Percentiles rank a stretch among this genome's conserved stretches.
Conservation (phyloP, 805 yeast species). For the Lipomyces orientalis region DNA sequence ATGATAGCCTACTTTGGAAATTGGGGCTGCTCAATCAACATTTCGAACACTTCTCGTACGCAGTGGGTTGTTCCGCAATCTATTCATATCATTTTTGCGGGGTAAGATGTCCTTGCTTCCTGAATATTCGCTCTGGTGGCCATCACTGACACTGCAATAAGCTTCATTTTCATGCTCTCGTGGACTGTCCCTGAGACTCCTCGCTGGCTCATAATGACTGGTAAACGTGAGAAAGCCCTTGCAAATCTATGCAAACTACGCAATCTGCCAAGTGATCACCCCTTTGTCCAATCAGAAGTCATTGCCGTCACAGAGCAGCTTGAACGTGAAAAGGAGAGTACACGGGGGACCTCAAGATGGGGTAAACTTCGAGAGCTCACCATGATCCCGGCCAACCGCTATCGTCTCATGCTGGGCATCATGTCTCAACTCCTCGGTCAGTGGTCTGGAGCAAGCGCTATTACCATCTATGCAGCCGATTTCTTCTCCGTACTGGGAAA, state of each 20-base stretch:
- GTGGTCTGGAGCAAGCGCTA: slow-evolving; percentile 65
- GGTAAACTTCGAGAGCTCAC: slow-evolving; percentile 47
- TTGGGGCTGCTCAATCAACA: slow-evolving; percentile 58
- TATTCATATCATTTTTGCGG: slow-evolving; percentile 56
- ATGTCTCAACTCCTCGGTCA: slow-evolving; percentile 57
- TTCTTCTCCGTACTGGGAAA: slow-evolving; percentile 57
- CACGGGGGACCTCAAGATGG: slow-evolving; percentile 33
- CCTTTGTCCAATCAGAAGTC: slow-evolving; percentile 57
- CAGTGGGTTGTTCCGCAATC: slow-evolving; percentile 64
- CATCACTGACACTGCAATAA: slow-evolving; percentile 45
- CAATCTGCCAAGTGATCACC: slow-evolving; percentile 54
- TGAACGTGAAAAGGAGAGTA: slow-evolving; percentile 46
- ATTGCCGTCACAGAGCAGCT: slow-evolving; percentile 58
- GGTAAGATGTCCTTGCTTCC: slow-evolving; percentile 34
- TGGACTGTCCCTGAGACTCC: slow-evolving; percentile 54
- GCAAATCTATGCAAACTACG: slow-evolving; percentile 52
- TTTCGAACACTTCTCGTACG: slow-evolving; percentile 45
- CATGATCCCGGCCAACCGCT: slow-evolving; percentile 50
- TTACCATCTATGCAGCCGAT: slow-evolving; percentile 63
- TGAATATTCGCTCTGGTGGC: slow-evolving; percentile 43
- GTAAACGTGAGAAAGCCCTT: slow-evolving; percentile 51
- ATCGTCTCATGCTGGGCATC: slow-evolving; percentile 54
- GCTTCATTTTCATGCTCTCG: slow-evolving; percentile 40
- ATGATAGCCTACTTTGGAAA: slow-evolving; percentile 56
- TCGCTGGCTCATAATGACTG: slow-evolving; percentile 57